Evolutionary conservation across 2,329 filamentous ascomycete species (phyloP).

Genomic region (Scedosporium apiospermum): DNA sequence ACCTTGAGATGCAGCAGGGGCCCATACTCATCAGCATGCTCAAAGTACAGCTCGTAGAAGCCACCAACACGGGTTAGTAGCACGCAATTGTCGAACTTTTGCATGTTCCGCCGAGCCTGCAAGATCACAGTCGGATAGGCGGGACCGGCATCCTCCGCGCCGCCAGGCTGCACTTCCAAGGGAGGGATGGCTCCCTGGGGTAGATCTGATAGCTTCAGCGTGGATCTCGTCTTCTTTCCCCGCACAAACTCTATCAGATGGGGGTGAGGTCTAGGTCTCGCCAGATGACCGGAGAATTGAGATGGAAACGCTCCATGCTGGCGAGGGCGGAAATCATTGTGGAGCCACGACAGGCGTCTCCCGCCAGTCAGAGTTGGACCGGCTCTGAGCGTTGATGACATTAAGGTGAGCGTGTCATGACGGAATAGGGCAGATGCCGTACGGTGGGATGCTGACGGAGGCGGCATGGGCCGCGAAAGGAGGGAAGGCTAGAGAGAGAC

Average conservation of each 20-base stretch:
- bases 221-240: conserved; percentile 46
- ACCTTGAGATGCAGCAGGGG: conserved; percentile 83
- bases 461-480: conserved; percentile 3
- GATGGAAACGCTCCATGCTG: background rate
- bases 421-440: background rate
- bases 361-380: background rate
- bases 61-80: conserved; percentile 85
- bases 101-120: conserved; percentile 82
- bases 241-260: conserved; percentile 16
- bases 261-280: background rate
- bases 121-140: conserved; percentile 80
- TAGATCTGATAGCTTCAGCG: conserved; percentile 45
- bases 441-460: background rate
- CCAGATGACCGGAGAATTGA: background rate
- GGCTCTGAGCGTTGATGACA: background rate
- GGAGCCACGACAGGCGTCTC: background rate
- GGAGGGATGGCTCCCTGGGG: conserved; percentile 41
- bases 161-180: conserved; percentile 14
- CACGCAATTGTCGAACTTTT: conserved; percentile 82
- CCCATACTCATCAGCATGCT: conserved; percentile 84
- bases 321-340: background rate
- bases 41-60: conserved; percentile 97
- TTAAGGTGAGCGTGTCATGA: background rate
- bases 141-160: conserved; percentile 32
- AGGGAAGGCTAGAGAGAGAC: background rate